Base-by-base conservation (phyloP, 495 filamentous ascomycete genomes). In the Hyaloscypha variabilis region DNA sequence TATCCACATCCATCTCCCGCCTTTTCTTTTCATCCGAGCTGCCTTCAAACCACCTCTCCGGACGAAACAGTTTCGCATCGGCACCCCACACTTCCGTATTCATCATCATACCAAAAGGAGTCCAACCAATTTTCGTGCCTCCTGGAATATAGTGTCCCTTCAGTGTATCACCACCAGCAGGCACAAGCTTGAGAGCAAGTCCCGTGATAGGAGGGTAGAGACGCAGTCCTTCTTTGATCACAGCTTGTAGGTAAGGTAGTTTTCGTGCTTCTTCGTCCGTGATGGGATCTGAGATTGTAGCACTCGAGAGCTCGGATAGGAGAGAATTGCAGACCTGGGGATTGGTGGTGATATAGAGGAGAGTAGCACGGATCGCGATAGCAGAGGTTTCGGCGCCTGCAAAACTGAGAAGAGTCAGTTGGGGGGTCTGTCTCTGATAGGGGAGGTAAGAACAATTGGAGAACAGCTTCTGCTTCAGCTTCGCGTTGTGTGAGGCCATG, bases 361-460 rank as follows among this genome's bases (percentile, higher is more conserved):
- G 77, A 46, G 84, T 77, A 1, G 76, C 79, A 56, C 85, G 79
- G 67, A 90, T 79, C n/a, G 85, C 79, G 2, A 84, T 86, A 0
- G 85, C 86, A 0, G 85, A 87, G 6, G 88, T 88, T 63, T 90
- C 88, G 19, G 81, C 79, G 8, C 87, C 87, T 0, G 63, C 67
- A 13, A 64, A 28, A 11, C 51, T 51, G 24, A 65, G 97, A 96
- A 10, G 24, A 53, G 3, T 53, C 25, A 28, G 25, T 19, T 3
- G 21, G 19, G 4, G 30, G 23, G 60, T 13, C 29, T 6, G 52
- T 3, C 5, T 10, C 13, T 6, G 39, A 42, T 10, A 42, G 14
- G 21, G n/a, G 2, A 46, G 14, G 11, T 72, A n/a, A n/a, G n/a
- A n/a, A 79, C 60, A 82, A 74, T 31, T 79, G 75, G 6, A 80